Percentiles rank a stretch among this genome's conserved stretches.
These are phyloP conservation scores for Rhizoclosmatium hyalinum DNA, from an alignment of 371 early-diverging fungal species.

Conservation along the genomic window DNA sequence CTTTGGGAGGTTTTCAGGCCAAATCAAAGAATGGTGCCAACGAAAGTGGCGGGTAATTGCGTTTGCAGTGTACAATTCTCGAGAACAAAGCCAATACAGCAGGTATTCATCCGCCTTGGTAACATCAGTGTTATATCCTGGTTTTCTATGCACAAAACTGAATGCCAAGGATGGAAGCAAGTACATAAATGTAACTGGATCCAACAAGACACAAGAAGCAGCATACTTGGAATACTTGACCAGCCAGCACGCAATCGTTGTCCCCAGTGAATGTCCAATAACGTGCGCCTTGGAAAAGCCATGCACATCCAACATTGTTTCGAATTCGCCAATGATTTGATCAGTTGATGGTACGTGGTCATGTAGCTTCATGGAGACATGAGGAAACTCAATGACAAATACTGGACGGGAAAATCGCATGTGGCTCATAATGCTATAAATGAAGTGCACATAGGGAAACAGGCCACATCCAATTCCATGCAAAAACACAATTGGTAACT, in stretches of 20 bases:
- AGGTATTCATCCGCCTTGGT: constrained; percentile 63
- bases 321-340: constrained; percentile 66
- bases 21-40: constrained; percentile 40
- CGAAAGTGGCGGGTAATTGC: constrained; percentile 52
- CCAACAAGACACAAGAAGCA: constrained; percentile 63
- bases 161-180: constrained; percentile 70
- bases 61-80: constrained; percentile 72
- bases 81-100: constrained; percentile 71
- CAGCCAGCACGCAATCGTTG: constrained; percentile 55
- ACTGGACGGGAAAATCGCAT: constrained; percentile 58
- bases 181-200: constrained; percentile 75
- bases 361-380: constrained; percentile 68
- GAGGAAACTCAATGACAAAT: constrained; percentile 73
- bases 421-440: constrained; percentile 42
- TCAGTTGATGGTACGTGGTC: constrained; percentile 69
- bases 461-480: constrained; percentile 76
- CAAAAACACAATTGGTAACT: constrained; percentile 71
- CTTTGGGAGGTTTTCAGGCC: constrained; percentile 36
- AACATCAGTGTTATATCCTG: constrained; percentile 45
- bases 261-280: constrained; percentile 76
- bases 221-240: constrained; percentile 57
- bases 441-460: constrained; percentile 62
- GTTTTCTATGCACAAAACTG: constrained; percentile 72
- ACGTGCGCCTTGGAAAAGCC: constrained; percentile 67
- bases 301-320: constrained; percentile 65